Base-by-base conservation (phyloP, 2,329 filamentous ascomycete species). In the Boeremia lycopersici region DNA sequence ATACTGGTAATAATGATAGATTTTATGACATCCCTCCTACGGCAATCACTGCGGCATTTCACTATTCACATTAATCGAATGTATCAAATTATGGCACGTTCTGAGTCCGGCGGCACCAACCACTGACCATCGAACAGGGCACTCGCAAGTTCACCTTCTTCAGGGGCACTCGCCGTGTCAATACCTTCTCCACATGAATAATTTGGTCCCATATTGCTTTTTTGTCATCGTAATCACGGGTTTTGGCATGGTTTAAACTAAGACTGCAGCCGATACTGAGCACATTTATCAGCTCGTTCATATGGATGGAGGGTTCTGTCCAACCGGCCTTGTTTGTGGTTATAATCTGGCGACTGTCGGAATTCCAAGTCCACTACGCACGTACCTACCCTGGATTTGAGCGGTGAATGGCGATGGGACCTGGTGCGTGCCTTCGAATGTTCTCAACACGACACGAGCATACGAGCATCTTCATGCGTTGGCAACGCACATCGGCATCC, bases 41-140 rank as follows among this genome's bases (percentile, higher is more conserved):
- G 63, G 19, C 19, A 23, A 5, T 23, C 19, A 23, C 2, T 23
- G 2, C 19, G 19, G 19, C 19, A 5, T 5, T 23, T 23, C 19
- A 23, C 19, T 23, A 5, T 23, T 23, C 19, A 23, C 19, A 65
- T 23, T 56, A 61, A 10, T 63, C 60, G 3, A 60, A 65, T 47
- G 63, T 61, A 1, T 65, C 64, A 15, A 60, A 65, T 28, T 64
- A 65, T n/a, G 60, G 63, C 3, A 54, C 61, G 0, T 63, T 65
- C 60, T 65, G 45, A 29, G 61, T 38, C 4, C 10, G 7, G 29
- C 7, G 3, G 4, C 7, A 10, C n/a, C 5, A 12, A 10, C 15
- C 9, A n/a, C 48, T 59, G 9, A 64, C 43, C 4, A 13, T 7
- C 0, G 1, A 6, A 5, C 33, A 66, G 63, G 62, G 60, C 53